Percentiles rank a stretch among this genome's conserved stretches.
These are phyloP conservation scores for Ascobolus immersus DNA, from an alignment of 495 filamentous ascomycete genomes.

Conservation along the genomic window DNA sequence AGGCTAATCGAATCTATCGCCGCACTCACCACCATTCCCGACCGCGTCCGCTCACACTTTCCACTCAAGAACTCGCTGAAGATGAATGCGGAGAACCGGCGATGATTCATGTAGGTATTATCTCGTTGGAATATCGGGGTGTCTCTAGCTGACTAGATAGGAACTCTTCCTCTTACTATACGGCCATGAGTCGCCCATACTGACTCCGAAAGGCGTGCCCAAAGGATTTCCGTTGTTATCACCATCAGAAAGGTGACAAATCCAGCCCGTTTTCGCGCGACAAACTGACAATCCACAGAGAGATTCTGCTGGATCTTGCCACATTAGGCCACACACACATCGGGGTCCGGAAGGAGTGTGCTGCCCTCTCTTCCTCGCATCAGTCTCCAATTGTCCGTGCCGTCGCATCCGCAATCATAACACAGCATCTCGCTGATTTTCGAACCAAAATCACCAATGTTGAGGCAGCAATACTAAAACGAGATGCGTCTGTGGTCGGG, in stretches of 20 bases:
- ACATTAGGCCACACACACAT: slow-evolving; percentile 53
- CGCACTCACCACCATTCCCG: too few relatives aligned
- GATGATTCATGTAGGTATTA: too few relatives aligned
- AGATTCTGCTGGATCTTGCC: slow-evolving; percentile 51
- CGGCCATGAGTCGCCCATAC: slow-evolving; percentile 70
- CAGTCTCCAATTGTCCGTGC: slow-evolving; percentile 60
- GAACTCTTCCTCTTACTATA: slow-evolving; percentile 88
- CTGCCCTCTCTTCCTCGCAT: slow-evolving; percentile 40
- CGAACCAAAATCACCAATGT: slow-evolving; percentile 63
- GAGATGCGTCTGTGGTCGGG: slow-evolving; percentile 48
- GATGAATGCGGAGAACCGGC: too few relatives aligned
- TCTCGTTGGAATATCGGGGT: too few relatives aligned
- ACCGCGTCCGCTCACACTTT: too few relatives aligned
- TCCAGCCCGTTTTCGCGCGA: slow-evolving; percentile 21
- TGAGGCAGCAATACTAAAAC: slow-evolving; percentile 46
- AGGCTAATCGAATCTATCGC: too few relatives aligned
- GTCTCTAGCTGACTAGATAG: too few relatives aligned
- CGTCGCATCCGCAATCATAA: slow-evolving; percentile 55
- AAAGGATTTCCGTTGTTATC: slow-evolving; percentile 13
- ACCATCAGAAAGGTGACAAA: slow-evolving; percentile 17
- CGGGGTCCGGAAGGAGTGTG: slow-evolving; percentile 33
- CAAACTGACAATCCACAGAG: slow-evolving; percentile 53
- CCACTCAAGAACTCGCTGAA: too few relatives aligned
- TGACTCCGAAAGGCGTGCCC: slow-evolving; percentile 23
- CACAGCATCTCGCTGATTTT: slow-evolving; percentile 48